A percentile compares a stretch with the other conserved stretches of the same genome.
phyloP scores from a whole-genome alignment of 176 grass and related monocot species.

The Eremochloa ophiuroides region DNA sequence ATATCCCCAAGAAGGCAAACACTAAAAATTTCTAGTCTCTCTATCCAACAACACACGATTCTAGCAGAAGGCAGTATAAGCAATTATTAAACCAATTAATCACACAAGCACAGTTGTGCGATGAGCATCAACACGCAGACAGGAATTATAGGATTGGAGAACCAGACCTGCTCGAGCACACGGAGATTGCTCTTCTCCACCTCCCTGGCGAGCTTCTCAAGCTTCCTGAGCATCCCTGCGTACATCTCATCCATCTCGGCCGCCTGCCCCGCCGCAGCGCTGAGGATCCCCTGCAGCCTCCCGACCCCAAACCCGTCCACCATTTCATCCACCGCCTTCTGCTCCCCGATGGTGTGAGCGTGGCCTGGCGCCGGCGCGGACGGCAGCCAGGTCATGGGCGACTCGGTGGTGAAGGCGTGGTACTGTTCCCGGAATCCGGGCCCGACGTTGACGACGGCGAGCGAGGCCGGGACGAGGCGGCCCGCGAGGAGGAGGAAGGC shows the following conservation, averaged over 20 bases:
- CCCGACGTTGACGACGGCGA: slow-evolving; percentile 45
- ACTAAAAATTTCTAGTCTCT: not conserved
- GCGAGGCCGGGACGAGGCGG: slow-evolving; percentile 40
- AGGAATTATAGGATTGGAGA: not conserved
- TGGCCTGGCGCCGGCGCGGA: not conserved
- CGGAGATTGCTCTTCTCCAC: slow-evolving; percentile 58
- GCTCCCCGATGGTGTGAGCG: slow-evolving; percentile 20
- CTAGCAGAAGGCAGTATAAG: not conserved
- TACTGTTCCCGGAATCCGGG: slow-evolving; percentile 53
- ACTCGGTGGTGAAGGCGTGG: slow-evolving; percentile 42
- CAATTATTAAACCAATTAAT: not conserved
- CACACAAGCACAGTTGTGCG: too few species aligned
- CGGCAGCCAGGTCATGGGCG: slow-evolving; percentile 41
- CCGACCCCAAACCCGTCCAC: slow-evolving; percentile 37
- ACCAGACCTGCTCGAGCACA: slow-evolving; percentile 53
- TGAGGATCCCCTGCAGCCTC: slow-evolving; percentile 30
- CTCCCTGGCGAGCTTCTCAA: slow-evolving; percentile 51
- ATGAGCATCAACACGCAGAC: not conserved
- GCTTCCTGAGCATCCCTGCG: slow-evolving; percentile 51
- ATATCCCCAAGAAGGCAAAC: too few species aligned
- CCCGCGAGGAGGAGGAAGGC: slow-evolving; percentile 48
- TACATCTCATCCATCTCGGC: slow-evolving; percentile 53
- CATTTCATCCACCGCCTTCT: slow-evolving; percentile 35
- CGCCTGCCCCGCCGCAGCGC: slow-evolving; percentile 7
- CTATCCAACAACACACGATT: not conserved